These are phyloP conservation scores for Populus ilicifolia DNA, from an alignment of 345 rosid species.

Conservation along the genomic window DNA sequence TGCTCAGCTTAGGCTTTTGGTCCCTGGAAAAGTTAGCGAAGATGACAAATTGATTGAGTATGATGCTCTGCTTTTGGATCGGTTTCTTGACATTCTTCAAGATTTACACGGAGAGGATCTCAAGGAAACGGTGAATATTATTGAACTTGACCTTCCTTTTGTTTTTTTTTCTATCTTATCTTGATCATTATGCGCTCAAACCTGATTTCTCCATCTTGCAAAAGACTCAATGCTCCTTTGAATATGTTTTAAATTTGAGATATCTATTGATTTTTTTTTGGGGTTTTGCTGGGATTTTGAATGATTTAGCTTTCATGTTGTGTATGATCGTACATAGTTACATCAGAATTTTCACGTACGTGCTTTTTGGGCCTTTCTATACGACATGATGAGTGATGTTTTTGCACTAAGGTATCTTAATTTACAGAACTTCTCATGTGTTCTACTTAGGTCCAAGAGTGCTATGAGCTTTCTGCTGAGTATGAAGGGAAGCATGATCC, in stretches of 20 bases:
- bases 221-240: neutral
- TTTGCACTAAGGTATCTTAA: neutral
- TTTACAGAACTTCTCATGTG: neutral
- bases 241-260: neutral
- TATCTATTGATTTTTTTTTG: neutral
- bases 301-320: neutral
- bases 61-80: conserved; percentile 90
- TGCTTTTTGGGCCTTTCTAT: neutral
- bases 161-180: neutral
- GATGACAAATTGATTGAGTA: conserved; percentile 95
- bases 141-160: neutral
- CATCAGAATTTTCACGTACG: neutral
- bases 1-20: conserved; percentile 82
- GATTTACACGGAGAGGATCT: conserved; percentile 96
- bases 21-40: conserved; percentile 80
- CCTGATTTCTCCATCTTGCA: neutral
- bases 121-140: conserved; percentile 62
- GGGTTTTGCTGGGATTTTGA: neutral
- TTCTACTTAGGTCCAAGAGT: conserved; percentile 78
- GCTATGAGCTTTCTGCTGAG: conserved; percentile 92
- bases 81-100: conserved; percentile 92
- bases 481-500: conserved; percentile 80
- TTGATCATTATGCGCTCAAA: neutral
- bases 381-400: conserved; percentile 44
- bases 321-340: neutral